These are phyloP conservation scores for Chrysopogon serrulatus DNA, from an alignment of 176 grass and related monocot genomes.

Conservation along the genomic window DNA sequence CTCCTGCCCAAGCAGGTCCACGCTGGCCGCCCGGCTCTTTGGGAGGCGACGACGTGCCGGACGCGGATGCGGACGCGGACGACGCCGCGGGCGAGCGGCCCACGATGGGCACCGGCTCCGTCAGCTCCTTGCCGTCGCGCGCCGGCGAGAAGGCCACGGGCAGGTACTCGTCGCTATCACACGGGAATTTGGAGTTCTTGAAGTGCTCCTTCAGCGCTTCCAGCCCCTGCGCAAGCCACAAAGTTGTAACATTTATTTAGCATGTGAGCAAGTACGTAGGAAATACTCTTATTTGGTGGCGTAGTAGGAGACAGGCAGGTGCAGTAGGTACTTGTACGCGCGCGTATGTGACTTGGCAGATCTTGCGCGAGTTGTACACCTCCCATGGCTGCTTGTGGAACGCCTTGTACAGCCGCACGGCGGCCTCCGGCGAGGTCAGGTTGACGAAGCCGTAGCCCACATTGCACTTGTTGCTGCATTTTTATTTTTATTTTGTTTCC, in stretches of 20 bases:
- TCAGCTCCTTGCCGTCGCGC: conserved; percentile 77
- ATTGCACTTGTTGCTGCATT: conserved; percentile 96
- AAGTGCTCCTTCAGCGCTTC: conserved; percentile 96
- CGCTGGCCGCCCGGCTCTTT: background rate
- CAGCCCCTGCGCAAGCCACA: conserved; percentile 47
- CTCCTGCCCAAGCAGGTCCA: conserved; percentile 26
- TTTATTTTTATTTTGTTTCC: background rate
- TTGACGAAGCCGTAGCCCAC: conserved; percentile 99
- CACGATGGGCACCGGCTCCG: conserved; percentile 72
- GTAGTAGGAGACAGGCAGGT: background rate
- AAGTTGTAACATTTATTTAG: background rate
- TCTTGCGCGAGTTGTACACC: conserved; percentile 96
- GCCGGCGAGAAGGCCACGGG: conserved; percentile 82
- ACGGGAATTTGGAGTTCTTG: conserved; percentile 97
- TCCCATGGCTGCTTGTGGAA: conserved; percentile 98
- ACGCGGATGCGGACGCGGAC: too few relatives aligned
- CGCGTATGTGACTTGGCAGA: conserved; percentile 99
- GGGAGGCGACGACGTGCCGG: background rate
- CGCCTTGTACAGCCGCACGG: conserved; percentile 86
- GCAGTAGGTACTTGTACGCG: conserved; percentile 60
- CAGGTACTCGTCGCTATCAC: conserved; percentile 96
- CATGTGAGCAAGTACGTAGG: background rate
- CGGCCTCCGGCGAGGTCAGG: conserved; percentile 84
- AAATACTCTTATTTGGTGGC: too few relatives aligned
- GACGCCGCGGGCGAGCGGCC: conserved; percentile 33